phyloP scores from a whole-genome alignment of 495 filamentous ascomycete genomes.

The Penicillium chermesinum region DNA sequence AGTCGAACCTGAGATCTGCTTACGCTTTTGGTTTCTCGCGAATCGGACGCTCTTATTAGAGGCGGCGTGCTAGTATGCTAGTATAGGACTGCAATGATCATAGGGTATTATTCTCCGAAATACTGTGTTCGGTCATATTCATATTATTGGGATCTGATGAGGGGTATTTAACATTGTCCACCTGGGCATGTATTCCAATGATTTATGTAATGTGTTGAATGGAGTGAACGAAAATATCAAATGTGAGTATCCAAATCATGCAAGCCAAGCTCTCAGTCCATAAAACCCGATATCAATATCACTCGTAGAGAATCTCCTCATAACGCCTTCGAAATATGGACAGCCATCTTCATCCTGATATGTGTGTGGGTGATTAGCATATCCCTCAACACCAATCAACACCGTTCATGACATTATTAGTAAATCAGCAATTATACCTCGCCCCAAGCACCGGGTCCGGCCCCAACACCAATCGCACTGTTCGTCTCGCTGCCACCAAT shows the following conservation, averaged over 20 bases:
- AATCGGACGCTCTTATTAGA: too few relatives aligned
- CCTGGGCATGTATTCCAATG: background rate
- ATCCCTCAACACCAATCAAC: background rate
- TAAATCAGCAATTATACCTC: slow-evolving; percentile 48
- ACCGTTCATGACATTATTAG: background rate
- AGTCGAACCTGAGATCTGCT: too few relatives aligned
- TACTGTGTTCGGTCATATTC: too few relatives aligned
- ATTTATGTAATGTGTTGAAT: background rate
- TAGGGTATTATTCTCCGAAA: too few relatives aligned
- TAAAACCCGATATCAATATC: background rate
- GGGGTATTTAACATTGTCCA: too few relatives aligned
- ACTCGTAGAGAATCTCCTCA: background rate
- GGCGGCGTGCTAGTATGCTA: background rate
- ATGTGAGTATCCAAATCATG: background rate
- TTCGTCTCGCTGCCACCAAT: slow-evolving; percentile 73
- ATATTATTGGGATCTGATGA: too few relatives aligned
- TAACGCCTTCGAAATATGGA: background rate
- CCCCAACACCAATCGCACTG: slow-evolving; percentile 55
- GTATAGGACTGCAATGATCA: background rate
- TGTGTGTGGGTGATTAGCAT: background rate
- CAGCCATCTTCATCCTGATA: background rate
- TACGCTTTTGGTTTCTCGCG: too few relatives aligned
- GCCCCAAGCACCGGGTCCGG: slow-evolving; percentile 69
- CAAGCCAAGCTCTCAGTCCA: background rate
- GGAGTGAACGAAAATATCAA: background rate